Evolutionary conservation across 208 protist species (phyloP).

Genomic region (Crithidia bombi): DNA sequence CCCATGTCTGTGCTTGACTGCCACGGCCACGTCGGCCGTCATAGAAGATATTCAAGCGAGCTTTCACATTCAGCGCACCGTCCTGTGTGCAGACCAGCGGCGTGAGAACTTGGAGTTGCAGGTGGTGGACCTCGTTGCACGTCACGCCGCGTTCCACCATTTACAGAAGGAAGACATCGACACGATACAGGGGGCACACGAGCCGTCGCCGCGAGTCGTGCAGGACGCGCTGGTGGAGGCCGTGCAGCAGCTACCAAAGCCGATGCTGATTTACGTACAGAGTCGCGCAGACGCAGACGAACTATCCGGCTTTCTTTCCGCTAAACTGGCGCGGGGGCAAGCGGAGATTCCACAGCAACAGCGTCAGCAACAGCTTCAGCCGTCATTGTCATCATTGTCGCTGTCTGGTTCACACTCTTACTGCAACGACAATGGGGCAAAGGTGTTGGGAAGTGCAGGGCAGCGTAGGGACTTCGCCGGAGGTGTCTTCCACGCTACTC

Average conservation of each 20-base stretch:
- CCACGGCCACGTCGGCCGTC: conserved; percentile 82
- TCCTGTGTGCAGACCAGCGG: conserved; percentile 44
- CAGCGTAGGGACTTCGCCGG: too few species aligned
- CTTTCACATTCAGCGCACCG: conserved; percentile 70
- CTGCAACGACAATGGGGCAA: too few species aligned
- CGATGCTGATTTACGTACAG: conserved; percentile 90
- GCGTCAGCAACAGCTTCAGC: neutral
- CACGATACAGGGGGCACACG: neutral
- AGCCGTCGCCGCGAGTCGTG: conserved; percentile 45
- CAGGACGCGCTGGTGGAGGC: conserved; percentile 69
- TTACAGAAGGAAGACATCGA: neutral
- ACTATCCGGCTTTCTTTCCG: conserved; percentile 52
- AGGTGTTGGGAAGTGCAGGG: too few species aligned
- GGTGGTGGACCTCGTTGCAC: conserved; percentile 43
- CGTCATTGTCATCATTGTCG: neutral
- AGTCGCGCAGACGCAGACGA: conserved; percentile 82
- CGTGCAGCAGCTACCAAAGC: conserved; percentile 71
- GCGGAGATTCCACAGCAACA: neutral
- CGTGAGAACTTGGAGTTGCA: conserved; percentile 73
- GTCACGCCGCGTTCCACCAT: conserved; percentile 21
- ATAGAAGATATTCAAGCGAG: conserved; percentile 69
- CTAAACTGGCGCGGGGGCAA: conserved; percentile 37
- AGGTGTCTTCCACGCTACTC: conserved; percentile 17
- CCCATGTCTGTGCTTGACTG: conserved; percentile 86
- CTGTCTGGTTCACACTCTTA: too few species aligned